Conservation (phyloP, 2,329 filamentous ascomycete species). For the Pyrenophora teres region DNA sequence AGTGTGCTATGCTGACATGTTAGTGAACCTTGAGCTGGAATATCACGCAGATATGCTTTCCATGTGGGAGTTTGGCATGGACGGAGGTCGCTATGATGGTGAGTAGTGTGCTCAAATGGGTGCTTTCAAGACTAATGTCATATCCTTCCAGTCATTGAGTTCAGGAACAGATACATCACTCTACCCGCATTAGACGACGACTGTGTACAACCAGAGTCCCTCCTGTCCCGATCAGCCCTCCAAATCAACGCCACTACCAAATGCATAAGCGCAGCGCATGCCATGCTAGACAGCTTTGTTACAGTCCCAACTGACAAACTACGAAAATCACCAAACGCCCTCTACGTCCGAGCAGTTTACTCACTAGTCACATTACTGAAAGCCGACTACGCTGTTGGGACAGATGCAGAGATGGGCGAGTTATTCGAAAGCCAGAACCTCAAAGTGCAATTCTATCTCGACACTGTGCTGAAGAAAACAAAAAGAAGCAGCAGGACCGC, state of each 20-base stretch:
- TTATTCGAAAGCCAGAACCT: conserved; percentile 39
- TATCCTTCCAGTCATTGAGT: conserved; percentile 32
- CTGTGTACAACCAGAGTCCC: conserved; percentile 40
- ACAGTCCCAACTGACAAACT: conserved; percentile 25
- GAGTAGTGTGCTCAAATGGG: background rate
- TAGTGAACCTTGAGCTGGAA: conserved; percentile 33
- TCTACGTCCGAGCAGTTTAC: conserved; percentile 42
- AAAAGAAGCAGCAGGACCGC: conserved; percentile 33
- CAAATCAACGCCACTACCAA: conserved; percentile 46
- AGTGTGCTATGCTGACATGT: background rate
- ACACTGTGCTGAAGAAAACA: conserved; percentile 27
- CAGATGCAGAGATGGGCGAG: conserved; percentile 40
- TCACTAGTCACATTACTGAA: conserved; percentile 41
- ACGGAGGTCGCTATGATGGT: conserved; percentile 41
- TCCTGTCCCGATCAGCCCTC: conserved; percentile 38
- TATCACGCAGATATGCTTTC: conserved; percentile 42
- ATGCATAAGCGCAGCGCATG: conserved; percentile 39
- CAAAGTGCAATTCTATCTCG: conserved; percentile 40
- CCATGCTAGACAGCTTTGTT: conserved; percentile 39
- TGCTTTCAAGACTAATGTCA: background rate
- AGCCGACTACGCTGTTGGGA: conserved; percentile 43
- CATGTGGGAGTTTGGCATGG: conserved; percentile 48
- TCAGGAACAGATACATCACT: conserved; percentile 40
- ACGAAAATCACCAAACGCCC: conserved; percentile 32
- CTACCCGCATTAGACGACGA: conserved; percentile 43